Evolutionary conservation across 805 yeast species (phyloP).

Genomic region (Metschnikowia peoriensis): DNA sequence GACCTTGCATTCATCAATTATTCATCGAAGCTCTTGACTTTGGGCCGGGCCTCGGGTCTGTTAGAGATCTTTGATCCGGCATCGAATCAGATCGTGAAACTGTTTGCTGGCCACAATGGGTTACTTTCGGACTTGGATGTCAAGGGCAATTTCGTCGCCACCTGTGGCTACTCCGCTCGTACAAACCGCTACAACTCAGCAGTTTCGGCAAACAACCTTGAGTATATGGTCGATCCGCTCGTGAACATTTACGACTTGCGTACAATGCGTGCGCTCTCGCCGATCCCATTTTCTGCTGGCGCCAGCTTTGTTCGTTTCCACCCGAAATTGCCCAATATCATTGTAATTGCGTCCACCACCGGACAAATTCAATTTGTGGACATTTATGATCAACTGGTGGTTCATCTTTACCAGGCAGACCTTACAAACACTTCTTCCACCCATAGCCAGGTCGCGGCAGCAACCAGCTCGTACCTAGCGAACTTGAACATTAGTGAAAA

Average conservation of each 20-base stretch:
- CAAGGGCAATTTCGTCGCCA: slow-evolving; percentile 63
- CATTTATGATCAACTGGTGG: slow-evolving; percentile 70
- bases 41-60: slow-evolving; percentile 60
- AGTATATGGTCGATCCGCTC: slow-evolving; percentile 62
- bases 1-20: slow-evolving; percentile 47
- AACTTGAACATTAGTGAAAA: slow-evolving; percentile 57
- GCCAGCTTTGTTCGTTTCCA: slow-evolving; percentile 82
- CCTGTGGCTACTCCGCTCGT: slow-evolving; percentile 77
- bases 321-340: slow-evolving; percentile 78
- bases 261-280: slow-evolving; percentile 66
- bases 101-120: slow-evolving; percentile 60
- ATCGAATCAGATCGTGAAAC: slow-evolving; percentile 44
- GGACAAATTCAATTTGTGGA: slow-evolving; percentile 90
- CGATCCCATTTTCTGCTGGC: slow-evolving; percentile 86
- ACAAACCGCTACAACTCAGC: slow-evolving; percentile 43
- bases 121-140: slow-evolving; percentile 63
- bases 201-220: slow-evolving; percentile 13
- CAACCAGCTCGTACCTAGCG: slow-evolving; percentile 32
- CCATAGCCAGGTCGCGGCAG: slow-evolving; percentile 3
- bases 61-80: slow-evolving; percentile 64
- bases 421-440: slow-evolving; percentile 22
- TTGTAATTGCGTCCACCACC: slow-evolving; percentile 65
- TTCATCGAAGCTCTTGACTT: slow-evolving; percentile 48
- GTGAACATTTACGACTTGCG: slow-evolving; percentile 81
- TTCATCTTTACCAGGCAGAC: slow-evolving; percentile 66